Evolutionary conservation across 2,329 filamentous ascomycete genomes (phyloP).

Genomic region (Botrytis fabae): DNA sequence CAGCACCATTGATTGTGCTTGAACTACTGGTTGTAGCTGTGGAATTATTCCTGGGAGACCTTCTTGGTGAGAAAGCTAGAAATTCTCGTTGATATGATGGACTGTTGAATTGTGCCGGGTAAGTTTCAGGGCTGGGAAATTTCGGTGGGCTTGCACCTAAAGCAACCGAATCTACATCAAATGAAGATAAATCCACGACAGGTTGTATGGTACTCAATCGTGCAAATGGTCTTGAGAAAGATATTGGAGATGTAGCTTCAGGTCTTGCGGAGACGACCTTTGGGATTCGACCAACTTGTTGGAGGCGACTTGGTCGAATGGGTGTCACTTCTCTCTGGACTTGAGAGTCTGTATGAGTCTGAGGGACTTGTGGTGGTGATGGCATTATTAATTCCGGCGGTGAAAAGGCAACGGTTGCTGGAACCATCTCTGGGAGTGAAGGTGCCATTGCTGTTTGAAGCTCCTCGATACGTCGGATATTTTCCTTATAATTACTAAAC

Average conservation of each 20-base stretch:
- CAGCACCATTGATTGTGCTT: conserved; percentile 56
- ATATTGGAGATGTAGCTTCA: conserved; percentile 69
- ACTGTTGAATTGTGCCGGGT: conserved; percentile 23
- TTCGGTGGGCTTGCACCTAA: conserved; percentile 48
- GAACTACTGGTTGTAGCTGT: conserved; percentile 57
- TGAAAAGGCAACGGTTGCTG: conserved; percentile 26
- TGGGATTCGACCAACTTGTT: conserved; percentile 83
- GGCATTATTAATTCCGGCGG: conserved; percentile 33
- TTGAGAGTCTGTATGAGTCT: conserved; percentile 31
- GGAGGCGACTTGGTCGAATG: conserved; percentile 61
- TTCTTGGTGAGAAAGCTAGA: conserved; percentile 63
- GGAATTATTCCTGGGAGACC: conserved; percentile 68
- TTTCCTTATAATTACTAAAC: conserved; percentile 37
- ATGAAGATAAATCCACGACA: conserved; percentile 35
- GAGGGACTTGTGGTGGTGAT: conserved; percentile 28
- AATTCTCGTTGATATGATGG: conserved; percentile 57
- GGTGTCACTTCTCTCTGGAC: conserved; percentile 30
- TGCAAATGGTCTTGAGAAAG: conserved; percentile 83
- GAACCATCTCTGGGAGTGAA: conserved; percentile 21
- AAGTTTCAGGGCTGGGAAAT: conserved; percentile 31
- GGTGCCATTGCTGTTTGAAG: conserved; percentile 25
- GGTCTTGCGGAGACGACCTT: conserved; percentile 72
- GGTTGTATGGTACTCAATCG: conserved; percentile 50
- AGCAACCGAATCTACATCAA: conserved; percentile 48
- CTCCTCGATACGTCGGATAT: conserved; percentile 31